Evolutionary conservation across 2,329 filamentous ascomycete genomes (phyloP).

Genomic region (Aspergillus japonicus): DNA sequence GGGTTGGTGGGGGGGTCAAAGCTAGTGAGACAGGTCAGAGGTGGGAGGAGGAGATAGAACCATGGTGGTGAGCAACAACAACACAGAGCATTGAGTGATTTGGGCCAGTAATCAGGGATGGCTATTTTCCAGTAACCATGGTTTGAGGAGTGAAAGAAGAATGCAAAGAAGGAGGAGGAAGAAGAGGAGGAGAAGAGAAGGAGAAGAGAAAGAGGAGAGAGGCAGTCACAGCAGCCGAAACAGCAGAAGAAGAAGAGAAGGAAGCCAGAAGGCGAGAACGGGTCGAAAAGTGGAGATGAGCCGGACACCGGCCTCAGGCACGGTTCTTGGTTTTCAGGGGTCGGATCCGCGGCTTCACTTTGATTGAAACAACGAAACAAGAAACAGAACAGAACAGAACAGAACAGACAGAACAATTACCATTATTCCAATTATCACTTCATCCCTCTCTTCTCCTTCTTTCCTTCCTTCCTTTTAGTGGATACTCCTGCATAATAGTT

Average conservation of each 20-base stretch:
- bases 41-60: conserved; percentile 6
- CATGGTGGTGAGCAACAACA: conserved; percentile 7
- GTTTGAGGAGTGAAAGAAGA: neutral
- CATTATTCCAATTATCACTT: neutral
- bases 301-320: conserved; percentile 7
- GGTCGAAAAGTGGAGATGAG: conserved; percentile 4
- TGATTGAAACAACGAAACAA: conserved; percentile 1
- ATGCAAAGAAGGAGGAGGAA: neutral
- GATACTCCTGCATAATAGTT: conserved; percentile 3
- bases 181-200: conserved; percentile 3
- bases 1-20: conserved; percentile 10
- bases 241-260: conserved; percentile 6
- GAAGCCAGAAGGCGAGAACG: conserved; percentile 6
- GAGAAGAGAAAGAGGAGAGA: conserved; percentile 6
- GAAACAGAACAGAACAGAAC: neutral
- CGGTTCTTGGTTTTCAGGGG: conserved; percentile 16
- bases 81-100: neutral
- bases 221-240: neutral
- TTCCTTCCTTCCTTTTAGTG: neutral
- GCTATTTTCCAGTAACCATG: neutral
- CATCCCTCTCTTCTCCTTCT: neutral
- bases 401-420: neutral
- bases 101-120: no score
- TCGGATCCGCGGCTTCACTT: conserved; percentile 20
- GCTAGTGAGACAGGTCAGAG: conserved; percentile 7